These are phyloP conservation scores for Myxozyma geophila DNA, from an alignment of 805 yeast species.

Conservation along the genomic window DNA sequence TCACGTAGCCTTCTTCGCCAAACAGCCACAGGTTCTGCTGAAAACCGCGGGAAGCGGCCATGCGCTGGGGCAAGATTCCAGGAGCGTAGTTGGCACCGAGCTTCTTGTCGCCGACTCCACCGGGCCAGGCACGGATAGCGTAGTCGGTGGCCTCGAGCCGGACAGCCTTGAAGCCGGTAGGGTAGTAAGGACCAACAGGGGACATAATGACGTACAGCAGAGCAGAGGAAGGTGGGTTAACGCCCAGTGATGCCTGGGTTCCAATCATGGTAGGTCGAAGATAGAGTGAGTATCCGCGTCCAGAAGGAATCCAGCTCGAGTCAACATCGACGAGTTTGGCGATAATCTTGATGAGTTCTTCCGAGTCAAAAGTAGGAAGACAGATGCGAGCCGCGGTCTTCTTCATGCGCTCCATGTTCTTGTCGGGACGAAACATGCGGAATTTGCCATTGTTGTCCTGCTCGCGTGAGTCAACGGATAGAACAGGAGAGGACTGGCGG, in stretches of 20 bases:
- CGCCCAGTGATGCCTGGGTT: conserved; percentile 87
- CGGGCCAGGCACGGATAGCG: conserved; percentile 99
- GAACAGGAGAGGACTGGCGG: not conserved
- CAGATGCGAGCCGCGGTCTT: conserved; percentile 86
- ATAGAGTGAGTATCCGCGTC: conserved; percentile 88
- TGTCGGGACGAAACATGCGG: conserved; percentile 88
- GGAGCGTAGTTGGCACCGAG: conserved; percentile 99
- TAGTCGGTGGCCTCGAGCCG: conserved; percentile 91
- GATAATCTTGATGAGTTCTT: conserved; percentile 73
- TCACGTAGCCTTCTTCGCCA: conserved; percentile 82
- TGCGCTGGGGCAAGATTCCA: conserved; percentile 84
- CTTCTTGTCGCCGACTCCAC: conserved; percentile 95
- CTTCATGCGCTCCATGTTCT: conserved; percentile 91
- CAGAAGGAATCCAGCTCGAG: conserved; percentile 76
- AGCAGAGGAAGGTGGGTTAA: conserved; percentile 79
- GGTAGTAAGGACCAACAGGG: conserved; percentile 96
- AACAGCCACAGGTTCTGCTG: conserved; percentile 97
- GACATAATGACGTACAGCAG: conserved; percentile 84
- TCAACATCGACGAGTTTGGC: conserved; percentile 78
- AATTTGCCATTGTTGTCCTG: conserved; percentile 61
- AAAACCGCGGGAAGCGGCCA: conserved; percentile 89
- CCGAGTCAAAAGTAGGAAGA: conserved; percentile 82
- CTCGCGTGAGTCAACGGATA: not conserved
- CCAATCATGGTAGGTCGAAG: conserved; percentile 96
- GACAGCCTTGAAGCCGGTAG: conserved; percentile 95